Conservation (phyloP, 1,284 basidiomycete genomes). For the Earliella scabrosa region DNA sequence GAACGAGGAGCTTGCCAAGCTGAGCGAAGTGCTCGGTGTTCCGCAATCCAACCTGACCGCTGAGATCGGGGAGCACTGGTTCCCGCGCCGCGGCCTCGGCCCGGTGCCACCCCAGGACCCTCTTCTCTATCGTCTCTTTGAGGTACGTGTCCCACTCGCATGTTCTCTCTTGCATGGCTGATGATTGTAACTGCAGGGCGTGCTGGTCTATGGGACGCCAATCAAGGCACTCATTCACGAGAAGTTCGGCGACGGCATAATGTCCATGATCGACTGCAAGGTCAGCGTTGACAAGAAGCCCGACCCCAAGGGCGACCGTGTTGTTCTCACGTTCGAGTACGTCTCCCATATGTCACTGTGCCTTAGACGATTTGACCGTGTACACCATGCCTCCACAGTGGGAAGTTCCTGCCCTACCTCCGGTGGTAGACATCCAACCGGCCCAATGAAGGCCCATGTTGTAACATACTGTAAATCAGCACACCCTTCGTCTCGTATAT, state of each 20-base stretch:
- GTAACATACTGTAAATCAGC: background rate
- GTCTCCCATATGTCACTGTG: conserved; percentile 36
- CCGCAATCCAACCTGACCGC: conserved; percentile 43
- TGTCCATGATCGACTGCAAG: conserved; percentile 90
- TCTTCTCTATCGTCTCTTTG: conserved; percentile 84
- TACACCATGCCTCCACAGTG: conserved; percentile 42
- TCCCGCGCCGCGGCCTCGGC: conserved; percentile 72
- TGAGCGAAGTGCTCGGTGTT: conserved; percentile 58
- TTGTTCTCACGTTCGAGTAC: conserved; percentile 83
- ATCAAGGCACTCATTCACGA: conserved; percentile 89
- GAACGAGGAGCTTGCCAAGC: conserved; percentile 58
- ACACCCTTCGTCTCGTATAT: background rate
- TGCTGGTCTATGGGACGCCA: conserved; percentile 82
- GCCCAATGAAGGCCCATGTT: background rate
- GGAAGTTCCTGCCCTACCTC: conserved; percentile 76
- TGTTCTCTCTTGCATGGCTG: background rate
- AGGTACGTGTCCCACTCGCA: conserved; percentile 47
- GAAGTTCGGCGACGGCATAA: conserved; percentile 93
- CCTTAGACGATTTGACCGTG: background rate
- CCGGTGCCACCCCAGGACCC: conserved; percentile 78
- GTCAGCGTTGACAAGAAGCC: conserved; percentile 74
- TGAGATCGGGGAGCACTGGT: conserved; percentile 70
- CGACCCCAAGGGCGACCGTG: conserved; percentile 84
- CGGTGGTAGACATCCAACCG: conserved; percentile 49
- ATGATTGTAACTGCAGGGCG: conserved; percentile 45